Base-by-base conservation (phyloP, 345 rosid species). In the Zanthoxylum bungeanum region DNA sequence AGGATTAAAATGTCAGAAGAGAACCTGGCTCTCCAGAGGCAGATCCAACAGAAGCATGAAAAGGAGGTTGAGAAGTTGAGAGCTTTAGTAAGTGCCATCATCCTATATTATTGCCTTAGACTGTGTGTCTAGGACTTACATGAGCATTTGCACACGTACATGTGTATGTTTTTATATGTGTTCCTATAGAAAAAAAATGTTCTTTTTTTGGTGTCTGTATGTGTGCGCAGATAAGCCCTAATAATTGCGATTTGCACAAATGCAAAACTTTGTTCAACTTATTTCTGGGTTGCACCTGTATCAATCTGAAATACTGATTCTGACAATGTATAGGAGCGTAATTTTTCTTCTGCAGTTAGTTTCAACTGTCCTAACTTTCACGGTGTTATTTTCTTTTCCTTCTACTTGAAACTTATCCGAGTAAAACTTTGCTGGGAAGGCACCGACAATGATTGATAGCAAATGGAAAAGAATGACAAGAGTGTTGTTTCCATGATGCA, bases 1-100 rank as follows among this genome's bases (percentile, higher is more conserved):
- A 90, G 98, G 79, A 79, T 80, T 9, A 77, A 92, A 70, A 84
- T 90, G 83, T 82, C 92, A 2, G 91, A 89, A 75, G 95, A 94
- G 80, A 94, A 92, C 79, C 91, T 80, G 64, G 89, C 81, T 82
- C 83, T 80, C 57, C 88, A 73, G 30, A 77, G 80, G 71, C 90
- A 84, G 72, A 80, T 91, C 75, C 92, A 89, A 75, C 93, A 84
- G 63, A 88, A 82, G 69, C 74, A 49, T 7, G 87, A 81, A 39
- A 87, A 78, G 57, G 89, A 86, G 58, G 68, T 75, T 22, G 80
- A 89, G 59, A 91, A 85, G 86, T 79, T 81, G 75, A 80, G 75
- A 77, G 64, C 64, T 25, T 57, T 67, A 46, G 87, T 80, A 70
- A 79, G 86, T 77, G 27, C 51, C 28, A 60, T 49, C 53, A 49